Evolutionary conservation across 1,284 basidiomycete genomes (phyloP).

Genomic region (Apiotrichum montevideense): DNA sequence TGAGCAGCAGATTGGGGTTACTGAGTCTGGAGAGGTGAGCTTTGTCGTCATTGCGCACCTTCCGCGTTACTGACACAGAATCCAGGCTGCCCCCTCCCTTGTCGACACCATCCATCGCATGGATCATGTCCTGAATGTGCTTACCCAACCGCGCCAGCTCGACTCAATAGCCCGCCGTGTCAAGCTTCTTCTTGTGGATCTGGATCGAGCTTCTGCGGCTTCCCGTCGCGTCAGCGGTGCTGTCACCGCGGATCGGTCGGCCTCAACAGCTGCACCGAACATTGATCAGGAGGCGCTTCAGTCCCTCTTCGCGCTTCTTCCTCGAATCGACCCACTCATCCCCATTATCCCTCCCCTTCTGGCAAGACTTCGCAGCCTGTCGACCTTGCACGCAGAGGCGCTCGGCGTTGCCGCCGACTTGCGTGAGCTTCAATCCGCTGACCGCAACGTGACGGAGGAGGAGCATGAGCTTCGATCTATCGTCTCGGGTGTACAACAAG

Average conservation of each 20-base stretch:
- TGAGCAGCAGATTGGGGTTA: slow-evolving; percentile 66
- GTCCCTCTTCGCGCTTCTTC: slow-evolving; percentile 62
- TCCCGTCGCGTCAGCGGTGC: slow-evolving; percentile 52
- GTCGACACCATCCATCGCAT: slow-evolving; percentile 70
- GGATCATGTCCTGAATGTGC: slow-evolving; percentile 66
- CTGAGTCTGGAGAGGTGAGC: background rate
- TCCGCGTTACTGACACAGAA: background rate
- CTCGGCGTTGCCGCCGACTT: slow-evolving; percentile 59
- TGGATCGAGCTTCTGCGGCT: slow-evolving; percentile 70
- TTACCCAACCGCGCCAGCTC: slow-evolving; percentile 92
- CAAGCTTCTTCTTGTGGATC: slow-evolving; percentile 84
- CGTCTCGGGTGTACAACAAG: slow-evolving; percentile 63
- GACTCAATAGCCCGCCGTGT: slow-evolving; percentile 92
- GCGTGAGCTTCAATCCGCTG: slow-evolving; percentile 64
- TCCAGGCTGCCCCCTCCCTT: slow-evolving; percentile 26
- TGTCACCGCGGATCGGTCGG: slow-evolving; percentile 57
- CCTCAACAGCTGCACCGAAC: slow-evolving; percentile 30
- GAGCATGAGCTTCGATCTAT: slow-evolving; percentile 64
- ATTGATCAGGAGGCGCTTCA: slow-evolving; percentile 54
- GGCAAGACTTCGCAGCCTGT: slow-evolving; percentile 74
- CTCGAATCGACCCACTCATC: slow-evolving; percentile 75
- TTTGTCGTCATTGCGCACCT: too few species aligned
- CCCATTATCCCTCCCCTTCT: slow-evolving; percentile 90
- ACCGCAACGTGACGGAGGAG: slow-evolving; percentile 57
- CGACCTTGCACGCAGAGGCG: slow-evolving; percentile 73